phyloP scores from a whole-genome alignment of 163 green algal genomes.

The Chlamydomonas reinhardtii region DNA sequence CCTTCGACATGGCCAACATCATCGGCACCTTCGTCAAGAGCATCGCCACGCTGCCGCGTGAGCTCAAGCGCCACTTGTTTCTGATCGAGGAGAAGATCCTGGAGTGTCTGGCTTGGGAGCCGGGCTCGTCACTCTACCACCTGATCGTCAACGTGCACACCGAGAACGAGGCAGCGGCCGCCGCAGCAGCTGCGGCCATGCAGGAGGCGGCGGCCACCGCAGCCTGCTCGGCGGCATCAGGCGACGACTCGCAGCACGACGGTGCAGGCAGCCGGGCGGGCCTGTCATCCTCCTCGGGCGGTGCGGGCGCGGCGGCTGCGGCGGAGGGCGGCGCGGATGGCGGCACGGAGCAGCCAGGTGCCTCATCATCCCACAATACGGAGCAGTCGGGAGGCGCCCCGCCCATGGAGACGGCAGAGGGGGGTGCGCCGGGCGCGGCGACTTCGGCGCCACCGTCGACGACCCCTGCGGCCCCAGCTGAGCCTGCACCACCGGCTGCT shows the following conservation, averaged over 20 bases:
- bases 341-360: background rate
- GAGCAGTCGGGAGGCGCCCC: background rate
- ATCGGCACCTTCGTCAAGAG: conserved; percentile 85
- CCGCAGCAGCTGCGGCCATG: background rate
- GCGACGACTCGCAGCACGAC: background rate
- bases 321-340: conserved; percentile 6
- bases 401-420: background rate
- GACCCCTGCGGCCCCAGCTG: background rate
- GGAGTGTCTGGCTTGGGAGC: conserved; percentile 87
- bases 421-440: background rate
- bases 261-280: background rate
- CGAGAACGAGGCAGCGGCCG: background rate
- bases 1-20: conserved; percentile 92
- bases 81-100: conserved; percentile 88
- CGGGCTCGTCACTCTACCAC: conserved; percentile 78
- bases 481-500: background rate
- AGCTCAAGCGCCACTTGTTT: conserved; percentile 92
- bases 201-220: background rate
- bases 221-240: background rate
- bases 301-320: conserved; percentile 5
- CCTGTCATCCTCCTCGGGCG: background rate
- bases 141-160: conserved; percentile 48
- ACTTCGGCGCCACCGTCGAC: background rate
- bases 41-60: conserved; percentile 74
- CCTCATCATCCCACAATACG: background rate